Evolutionary conservation across 116 monocot species (phyloP).

Genomic region (Phalaenopsis hybrid): DNA sequence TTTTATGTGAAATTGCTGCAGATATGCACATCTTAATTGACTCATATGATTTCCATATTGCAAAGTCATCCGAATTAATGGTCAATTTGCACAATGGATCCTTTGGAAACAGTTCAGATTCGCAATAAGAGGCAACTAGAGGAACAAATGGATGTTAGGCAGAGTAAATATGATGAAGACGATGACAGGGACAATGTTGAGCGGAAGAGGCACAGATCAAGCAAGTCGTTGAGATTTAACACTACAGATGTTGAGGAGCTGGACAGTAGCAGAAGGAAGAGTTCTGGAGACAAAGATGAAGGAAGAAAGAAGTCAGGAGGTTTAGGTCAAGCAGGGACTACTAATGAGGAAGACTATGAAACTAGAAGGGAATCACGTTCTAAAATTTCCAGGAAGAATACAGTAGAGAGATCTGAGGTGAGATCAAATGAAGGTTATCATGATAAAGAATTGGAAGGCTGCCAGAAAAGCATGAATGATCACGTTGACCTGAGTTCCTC

Average conservation of each 20-base stretch:
- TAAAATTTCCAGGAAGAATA: constrained; percentile 46
- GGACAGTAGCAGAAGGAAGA: constrained; percentile 34
- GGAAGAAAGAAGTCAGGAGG: constrained; percentile 32
- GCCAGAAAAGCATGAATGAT: constrained; percentile 35
- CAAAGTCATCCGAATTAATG: not conserved
- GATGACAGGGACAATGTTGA: constrained; percentile 40
- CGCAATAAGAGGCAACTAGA: constrained; percentile 36
- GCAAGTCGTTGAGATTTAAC: constrained; percentile 47
- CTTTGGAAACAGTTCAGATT: constrained; percentile 35
- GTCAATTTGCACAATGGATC: constrained; percentile 29
- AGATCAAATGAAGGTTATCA: constrained; percentile 37
- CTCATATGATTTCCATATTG: not conserved
- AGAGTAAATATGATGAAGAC: constrained; percentile 32
- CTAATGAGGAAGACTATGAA: constrained; percentile 60
- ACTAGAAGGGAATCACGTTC: constrained; percentile 39
- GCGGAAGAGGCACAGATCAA: constrained; percentile 43
- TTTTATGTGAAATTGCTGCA: not conserved
- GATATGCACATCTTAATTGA: not conserved
- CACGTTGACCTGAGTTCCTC: constrained; percentile 34
- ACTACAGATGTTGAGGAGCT: constrained; percentile 34
- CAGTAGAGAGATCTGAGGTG: constrained; percentile 38
- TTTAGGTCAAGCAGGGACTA: constrained; percentile 26
- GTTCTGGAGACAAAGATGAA: constrained; percentile 36
- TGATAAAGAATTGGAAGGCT: constrained; percentile 40
- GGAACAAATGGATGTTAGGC: constrained; percentile 23